Base-by-base conservation (phyloP, 1,284 basidiomycete species). In the Agaricales sp. region DNA sequence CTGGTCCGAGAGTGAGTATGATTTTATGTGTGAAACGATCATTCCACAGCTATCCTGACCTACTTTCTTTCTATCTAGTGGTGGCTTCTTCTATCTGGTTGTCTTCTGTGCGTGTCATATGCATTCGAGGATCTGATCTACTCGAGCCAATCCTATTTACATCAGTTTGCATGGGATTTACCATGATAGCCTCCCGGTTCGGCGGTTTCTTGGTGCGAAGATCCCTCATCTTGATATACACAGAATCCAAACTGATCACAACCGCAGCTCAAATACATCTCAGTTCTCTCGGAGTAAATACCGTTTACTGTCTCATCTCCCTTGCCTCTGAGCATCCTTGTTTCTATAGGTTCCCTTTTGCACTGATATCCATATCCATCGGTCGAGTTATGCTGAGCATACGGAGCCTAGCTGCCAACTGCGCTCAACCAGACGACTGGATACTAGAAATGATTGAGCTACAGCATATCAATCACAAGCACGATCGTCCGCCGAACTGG, bases 351-450 rank as follows among this genome's bases (percentile, higher is more conserved):
- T 18, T 43, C 8, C 41, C 41, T 8, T 16, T 21, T 12, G 18
- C 41, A 8, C 8, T 43, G 11, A 8, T 21, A 18, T 43, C 41
- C 11, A 43, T 43, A 8, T 43, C 41, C 41, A 43, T 43, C 12
- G 41, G n/a, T 8, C 41, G 41, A 8, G 41, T 43, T 12, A 43
- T 43, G 41, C 41, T 43, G 11, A 43, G 41, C 41, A 43, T 43
- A 8, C 41, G 41, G 8, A 16, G 11, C n/a, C 18, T 43, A 12
- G 41, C 41, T 12, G 41, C 41, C 8, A 21, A 43, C 41, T 11
- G 11, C n/a, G 11, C 30, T n/a, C 8, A 8, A 35, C 30, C 30
- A n/a, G 30, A 35, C n/a, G 30, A 35, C 30, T 35, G 30, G 30
- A 35, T 35, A 35, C 8, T 35, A n/a, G 30, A 35, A 35, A 35